Evolutionary conservation across 148 eudicot genomes (phyloP), one percentile per base, ranked within the genome.

Genomic region (Oxyria digyna): DNA sequence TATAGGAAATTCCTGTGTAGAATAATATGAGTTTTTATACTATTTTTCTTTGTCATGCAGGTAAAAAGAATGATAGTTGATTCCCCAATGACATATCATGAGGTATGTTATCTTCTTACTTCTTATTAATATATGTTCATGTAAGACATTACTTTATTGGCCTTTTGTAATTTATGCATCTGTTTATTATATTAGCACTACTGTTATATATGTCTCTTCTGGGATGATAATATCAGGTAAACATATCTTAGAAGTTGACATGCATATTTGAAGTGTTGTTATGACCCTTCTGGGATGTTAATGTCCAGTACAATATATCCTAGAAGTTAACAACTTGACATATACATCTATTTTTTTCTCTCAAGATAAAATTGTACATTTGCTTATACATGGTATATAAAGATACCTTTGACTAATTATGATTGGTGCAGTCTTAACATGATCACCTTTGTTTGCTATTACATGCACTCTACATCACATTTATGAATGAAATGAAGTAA

Each of bases 1-100:
- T 13, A 12, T 13, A 14, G 27, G n/a, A 27, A 57, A 37, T 27
- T 13, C 15, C 18, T 57, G 5, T 55, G 37, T 18, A 26, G 8
- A n/a, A n/a, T n/a, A 57, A 29, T 57, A 13, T 57, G 35, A 13
- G 1, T 57, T 57, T 37, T 72, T 31, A 65, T n/a, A 54, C 4
- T 26, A 8, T 15, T 12, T 68, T 7, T 63, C 46, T 15, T 48
- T 70, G 74, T 31, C 67, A 59, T 81, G 71, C 84, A 94, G 98
- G 97, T 94, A 31, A 81, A 86, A 75, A 82, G 89, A 80, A 85
- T 94, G 96, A 75, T 90, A 42, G 97, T 94, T 62, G 98, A 94
- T 84, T 90, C 98, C 54, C 92, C 87, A 59, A 84, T 96, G 83
- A 90, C 84, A 66, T 90, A 89, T 83, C 90, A 90, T 68, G 96